These are phyloP conservation scores for Aspergillus japonicus DNA, from an alignment of 2,329 filamentous ascomycete genomes.

Conservation along the genomic window DNA sequence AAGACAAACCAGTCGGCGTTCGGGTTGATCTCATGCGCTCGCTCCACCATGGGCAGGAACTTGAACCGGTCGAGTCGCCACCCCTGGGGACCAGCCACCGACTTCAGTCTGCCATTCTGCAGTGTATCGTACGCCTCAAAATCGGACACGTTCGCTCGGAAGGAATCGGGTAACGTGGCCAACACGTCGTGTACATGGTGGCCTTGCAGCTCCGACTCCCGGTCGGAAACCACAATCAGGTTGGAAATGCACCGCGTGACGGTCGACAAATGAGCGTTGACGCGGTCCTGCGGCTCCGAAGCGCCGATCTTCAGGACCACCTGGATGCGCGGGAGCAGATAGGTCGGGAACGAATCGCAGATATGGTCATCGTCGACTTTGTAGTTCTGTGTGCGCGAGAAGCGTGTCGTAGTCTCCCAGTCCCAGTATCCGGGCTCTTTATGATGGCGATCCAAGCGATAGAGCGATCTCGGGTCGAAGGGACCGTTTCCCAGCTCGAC, in stretches of 20 bases:
- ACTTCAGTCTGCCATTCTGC: constrained; percentile 32
- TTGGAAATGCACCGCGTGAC: constrained; percentile 53
- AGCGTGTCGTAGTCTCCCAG: constrained; percentile 24
- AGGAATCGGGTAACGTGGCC: constrained; percentile 45
- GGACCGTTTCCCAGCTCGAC: constrained; percentile 1
- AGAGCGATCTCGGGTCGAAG: constrained; percentile 8
- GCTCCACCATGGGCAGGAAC: constrained; percentile 56
- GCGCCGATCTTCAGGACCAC: constrained; percentile 53
- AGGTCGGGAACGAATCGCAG: constrained; percentile 31
- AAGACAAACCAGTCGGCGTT: constrained; percentile 57
- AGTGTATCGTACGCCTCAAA: constrained; percentile 47
- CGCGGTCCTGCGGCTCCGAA: constrained; percentile 42
- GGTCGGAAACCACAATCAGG: constrained; percentile 54
- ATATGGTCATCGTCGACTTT: constrained; percentile 6
- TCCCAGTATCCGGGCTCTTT: constrained; percentile 20
- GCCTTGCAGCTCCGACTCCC: constrained; percentile 47
- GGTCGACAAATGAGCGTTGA: constrained; percentile 51
- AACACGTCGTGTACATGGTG: constrained; percentile 49
- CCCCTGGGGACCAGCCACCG: constrained; percentile 39
- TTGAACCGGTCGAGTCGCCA: constrained; percentile 60
- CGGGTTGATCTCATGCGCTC: constrained; percentile 49
- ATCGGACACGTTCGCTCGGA: constrained; percentile 36
- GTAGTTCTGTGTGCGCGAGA: constrained; percentile 3
- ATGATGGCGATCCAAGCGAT: constrained; percentile 3
- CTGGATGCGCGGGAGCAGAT: constrained; percentile 45